A percentile compares a stretch with the other conserved stretches of the same genome.
Evolutionary conservation across 1,284 basidiomycete genomes (phyloP).

Genomic region (Leccinum solheimii): DNA sequence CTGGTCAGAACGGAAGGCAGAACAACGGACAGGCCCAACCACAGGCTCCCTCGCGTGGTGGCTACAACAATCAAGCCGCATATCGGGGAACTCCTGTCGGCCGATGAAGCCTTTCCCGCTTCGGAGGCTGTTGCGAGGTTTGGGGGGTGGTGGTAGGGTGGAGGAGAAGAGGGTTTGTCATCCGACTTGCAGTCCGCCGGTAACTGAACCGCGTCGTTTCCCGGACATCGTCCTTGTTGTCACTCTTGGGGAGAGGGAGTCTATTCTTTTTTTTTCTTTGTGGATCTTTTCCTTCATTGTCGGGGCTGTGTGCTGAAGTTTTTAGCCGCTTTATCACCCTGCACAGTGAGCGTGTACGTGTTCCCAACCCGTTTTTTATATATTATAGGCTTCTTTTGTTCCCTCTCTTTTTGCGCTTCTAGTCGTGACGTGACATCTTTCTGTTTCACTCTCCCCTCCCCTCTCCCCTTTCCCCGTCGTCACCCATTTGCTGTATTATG

Average conservation of each 20-base stretch:
- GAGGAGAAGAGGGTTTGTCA: slow-evolving; percentile 6
- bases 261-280: slow-evolving; percentile 9
- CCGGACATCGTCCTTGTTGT: slow-evolving; percentile 17
- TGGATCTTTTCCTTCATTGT: slow-evolving; percentile 12
- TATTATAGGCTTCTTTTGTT: slow-evolving; percentile 30
- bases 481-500: slow-evolving; percentile 15
- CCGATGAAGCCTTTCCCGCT: slow-evolving; percentile 24
- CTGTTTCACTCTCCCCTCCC: background rate
- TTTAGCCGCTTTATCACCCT: slow-evolving; percentile 9
- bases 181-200: slow-evolving; percentile 15
- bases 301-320: slow-evolving; percentile 12
- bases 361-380: slow-evolving; percentile 29
- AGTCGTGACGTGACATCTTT: slow-evolving; percentile 24
- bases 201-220: slow-evolving; percentile 16
- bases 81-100: slow-evolving; percentile 32
- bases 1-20: slow-evolving; percentile 31
- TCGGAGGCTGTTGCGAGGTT: background rate
- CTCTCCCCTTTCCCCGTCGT: background rate
- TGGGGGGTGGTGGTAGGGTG: background rate
- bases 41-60: slow-evolving; percentile 22
- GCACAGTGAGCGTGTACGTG: slow-evolving; percentile 22
- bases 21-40: slow-evolving; percentile 25
- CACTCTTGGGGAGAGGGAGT: slow-evolving; percentile 12
- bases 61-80: slow-evolving; percentile 26
- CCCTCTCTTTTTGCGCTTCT: slow-evolving; percentile 15